Base-by-base conservation (phyloP, 345 rosid genomes). In the Rhizophora apiculata region DNA sequence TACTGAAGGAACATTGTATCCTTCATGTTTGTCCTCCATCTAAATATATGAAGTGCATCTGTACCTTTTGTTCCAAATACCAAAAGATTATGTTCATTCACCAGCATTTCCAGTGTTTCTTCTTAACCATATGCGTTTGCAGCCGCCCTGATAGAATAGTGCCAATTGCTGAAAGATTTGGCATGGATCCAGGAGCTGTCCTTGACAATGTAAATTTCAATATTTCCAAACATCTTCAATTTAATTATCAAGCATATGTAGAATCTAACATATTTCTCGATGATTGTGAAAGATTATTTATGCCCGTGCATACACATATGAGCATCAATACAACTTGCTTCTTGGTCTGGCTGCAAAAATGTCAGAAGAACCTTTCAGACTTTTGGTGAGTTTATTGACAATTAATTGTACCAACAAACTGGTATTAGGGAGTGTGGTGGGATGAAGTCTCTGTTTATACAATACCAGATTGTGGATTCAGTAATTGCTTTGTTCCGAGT, bases 141-240 rank as follows among this genome's bases (percentile, higher is more conserved):
- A 88, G 97, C 77, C 97, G 92, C 5, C 96, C 97, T 66, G 96
- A 92, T 80, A 67, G 94, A 37, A 86, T 95, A 72, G 86, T 92
- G 56, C 89, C 92, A 20, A 86, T 95, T 73, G 97, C 97, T 65
- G 97, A 95, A 84, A 89, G 99, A 82, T 95, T 95, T 83, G 96
- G 97, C 80, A 90, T 92, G 99, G 96, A 94, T 71, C 87, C 92
- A 61, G 89, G 88, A 75, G 96, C 99, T 31, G 99, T 95, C 73
- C 96, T 92, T 72, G 99, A 92, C 82, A 92, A 95, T 76, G 96
- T 87, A 79, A 74, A 82, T 52, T 37, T 64, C 27, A 51, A 66
- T 52, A 43, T 61, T 43, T 34, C 24, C 22, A n/a, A 51, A 29
- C 8, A 65, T 55, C 15, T 19, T 19, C 52, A 51, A 51, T 70